phyloP scores from a whole-genome alignment of 306 rosid genomes.

The Parietaria judaica region DNA sequence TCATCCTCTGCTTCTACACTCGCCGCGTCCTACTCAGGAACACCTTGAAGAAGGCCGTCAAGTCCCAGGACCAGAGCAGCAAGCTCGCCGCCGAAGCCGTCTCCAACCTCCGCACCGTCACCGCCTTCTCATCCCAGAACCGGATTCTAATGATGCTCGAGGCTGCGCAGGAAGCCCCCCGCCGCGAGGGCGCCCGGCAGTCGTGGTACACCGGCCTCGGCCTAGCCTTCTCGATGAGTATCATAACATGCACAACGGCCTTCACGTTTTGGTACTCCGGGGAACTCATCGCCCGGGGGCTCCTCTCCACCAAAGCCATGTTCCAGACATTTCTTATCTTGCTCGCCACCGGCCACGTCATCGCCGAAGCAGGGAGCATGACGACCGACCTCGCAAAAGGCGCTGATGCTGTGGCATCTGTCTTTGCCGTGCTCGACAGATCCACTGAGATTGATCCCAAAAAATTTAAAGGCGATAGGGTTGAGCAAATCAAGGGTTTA shows the following conservation, averaged over 20 bases:
- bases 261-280: conserved; percentile 82
- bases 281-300: conserved; percentile 41
- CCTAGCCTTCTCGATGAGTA: conserved; percentile 53
- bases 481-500: conserved; percentile 35
- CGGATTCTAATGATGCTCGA: conserved; percentile 65
- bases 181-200: conserved; percentile 44
- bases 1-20: conserved; percentile 54
- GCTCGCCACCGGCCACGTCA: conserved; percentile 62
- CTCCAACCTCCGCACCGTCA: conserved; percentile 61
- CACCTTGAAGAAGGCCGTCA: conserved; percentile 50
- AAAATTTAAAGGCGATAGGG: conserved; percentile 33
- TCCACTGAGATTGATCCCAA: conserved; percentile 58
- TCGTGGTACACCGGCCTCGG: conserved; percentile 82
- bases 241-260: conserved; percentile 46
- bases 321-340: conserved; percentile 64
- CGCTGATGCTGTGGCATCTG: conserved; percentile 47
- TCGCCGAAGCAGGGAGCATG: conserved; percentile 88
- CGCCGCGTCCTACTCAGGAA: conserved; percentile 52
- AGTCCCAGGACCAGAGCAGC: conserved; percentile 63
- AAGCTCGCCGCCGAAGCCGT: conserved; percentile 90
- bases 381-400: conserved; percentile 69
- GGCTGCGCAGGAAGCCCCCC: conserved; percentile 61
- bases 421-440: conserved; percentile 55
- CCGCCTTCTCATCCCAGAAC: conserved; percentile 78
- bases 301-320: conserved; percentile 28